phyloP scores from a whole-genome alignment of 129 eudicot species.

The Helianthus tuberosus region DNA sequence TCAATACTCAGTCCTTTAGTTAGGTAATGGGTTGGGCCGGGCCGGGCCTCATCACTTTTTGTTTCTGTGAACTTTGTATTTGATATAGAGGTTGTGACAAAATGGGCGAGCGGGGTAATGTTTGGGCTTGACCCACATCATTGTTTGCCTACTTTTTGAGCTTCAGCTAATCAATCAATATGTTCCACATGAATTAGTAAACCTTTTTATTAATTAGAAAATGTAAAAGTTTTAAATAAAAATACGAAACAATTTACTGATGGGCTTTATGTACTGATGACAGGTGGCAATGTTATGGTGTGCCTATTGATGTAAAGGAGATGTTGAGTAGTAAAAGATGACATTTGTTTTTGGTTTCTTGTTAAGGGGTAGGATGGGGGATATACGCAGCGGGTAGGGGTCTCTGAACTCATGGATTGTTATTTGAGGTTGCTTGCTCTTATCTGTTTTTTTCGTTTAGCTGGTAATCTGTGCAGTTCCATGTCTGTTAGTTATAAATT shows the following conservation, averaged over 20 bases:
- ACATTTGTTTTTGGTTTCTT: not conserved
- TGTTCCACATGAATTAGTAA: not conserved
- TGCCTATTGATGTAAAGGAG: slow-evolving; percentile 3
- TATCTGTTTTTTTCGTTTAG: not conserved
- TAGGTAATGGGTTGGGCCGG: not conserved
- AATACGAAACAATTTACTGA: not conserved
- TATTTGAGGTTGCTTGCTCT: not conserved
- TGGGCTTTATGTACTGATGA: not conserved
- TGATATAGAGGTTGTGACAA: not conserved
- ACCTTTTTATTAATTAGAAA: no score
- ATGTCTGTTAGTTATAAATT: not conserved
- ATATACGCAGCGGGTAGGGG: slow-evolving; percentile 3
- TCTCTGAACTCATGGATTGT: not conserved
- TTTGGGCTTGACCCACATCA: not conserved
- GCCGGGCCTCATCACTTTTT: not conserved
- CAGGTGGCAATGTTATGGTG: slow-evolving; percentile 1
- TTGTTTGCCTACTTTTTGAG: not conserved
- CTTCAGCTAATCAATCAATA: not conserved
- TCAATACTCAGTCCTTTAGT: no score
- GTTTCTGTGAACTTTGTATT: not conserved
- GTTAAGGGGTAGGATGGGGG: not conserved
- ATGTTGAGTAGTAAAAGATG: not conserved
- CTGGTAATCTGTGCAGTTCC: not conserved
- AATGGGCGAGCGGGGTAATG: not conserved
- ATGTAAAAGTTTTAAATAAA: no score